phyloP scores from a whole-genome alignment of 73 alveolate genomes.

The Uronychia setigera region DNA sequence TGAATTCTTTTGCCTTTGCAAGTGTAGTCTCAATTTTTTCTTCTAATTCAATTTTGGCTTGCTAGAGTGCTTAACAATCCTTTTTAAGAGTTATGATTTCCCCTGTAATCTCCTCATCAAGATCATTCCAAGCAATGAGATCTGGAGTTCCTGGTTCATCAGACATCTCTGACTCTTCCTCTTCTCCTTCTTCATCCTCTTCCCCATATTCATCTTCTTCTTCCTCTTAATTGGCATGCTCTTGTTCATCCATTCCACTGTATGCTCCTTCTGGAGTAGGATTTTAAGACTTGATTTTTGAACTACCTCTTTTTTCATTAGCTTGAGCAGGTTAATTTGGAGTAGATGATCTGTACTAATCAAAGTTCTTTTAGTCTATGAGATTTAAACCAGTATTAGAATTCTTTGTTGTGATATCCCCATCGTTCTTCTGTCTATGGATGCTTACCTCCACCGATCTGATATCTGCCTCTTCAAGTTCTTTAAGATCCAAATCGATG shows the following conservation, averaged over 20 bases:
- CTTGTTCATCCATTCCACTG: background rate
- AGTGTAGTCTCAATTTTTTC: background rate
- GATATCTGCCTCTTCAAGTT: background rate
- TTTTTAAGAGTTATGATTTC: background rate
- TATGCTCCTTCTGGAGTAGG: background rate
- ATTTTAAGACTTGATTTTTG: background rate
- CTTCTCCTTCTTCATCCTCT: no score
- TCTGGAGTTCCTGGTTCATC: background rate
- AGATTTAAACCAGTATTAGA: no score
- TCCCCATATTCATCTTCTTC: no score
- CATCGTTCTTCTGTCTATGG: background rate
- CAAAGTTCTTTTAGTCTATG: background rate
- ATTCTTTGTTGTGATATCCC: no score
- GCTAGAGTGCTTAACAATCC: background rate
- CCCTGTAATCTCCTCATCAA: background rate
- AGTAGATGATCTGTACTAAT: background rate
- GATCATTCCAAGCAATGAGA: background rate
- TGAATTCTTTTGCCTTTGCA: background rate
- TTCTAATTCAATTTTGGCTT: background rate
- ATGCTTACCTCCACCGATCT: background rate
- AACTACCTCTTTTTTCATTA: background rate
- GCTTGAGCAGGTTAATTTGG: background rate
- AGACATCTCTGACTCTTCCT: background rate
- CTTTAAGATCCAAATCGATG: background rate
- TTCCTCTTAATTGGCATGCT: no score